Conservation (phyloP, 148 eudicot species). For the Vaccinium vitisidaea region DNA sequence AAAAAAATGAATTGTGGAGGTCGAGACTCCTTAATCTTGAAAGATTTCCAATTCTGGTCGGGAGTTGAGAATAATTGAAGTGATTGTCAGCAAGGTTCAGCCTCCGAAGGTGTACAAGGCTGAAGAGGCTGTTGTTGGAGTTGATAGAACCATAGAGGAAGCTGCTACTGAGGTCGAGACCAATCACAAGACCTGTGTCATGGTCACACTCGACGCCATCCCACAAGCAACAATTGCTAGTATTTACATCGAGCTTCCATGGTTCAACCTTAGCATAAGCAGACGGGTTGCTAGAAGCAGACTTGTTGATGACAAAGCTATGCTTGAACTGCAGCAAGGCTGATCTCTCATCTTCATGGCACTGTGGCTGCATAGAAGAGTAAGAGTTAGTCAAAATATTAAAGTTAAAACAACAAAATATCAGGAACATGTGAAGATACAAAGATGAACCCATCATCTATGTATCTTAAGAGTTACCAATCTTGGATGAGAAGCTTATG, state of each 20-base stretch:
- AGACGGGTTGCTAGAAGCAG: background rate
- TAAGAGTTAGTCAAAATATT: background rate
- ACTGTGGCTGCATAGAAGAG: background rate
- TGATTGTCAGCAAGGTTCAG: too few species aligned
- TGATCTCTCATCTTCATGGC: conserved; percentile 17
- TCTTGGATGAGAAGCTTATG: too few species aligned
- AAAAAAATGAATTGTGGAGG: background rate
- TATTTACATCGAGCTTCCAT: conserved; percentile 9
- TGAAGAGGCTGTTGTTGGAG: too few species aligned
- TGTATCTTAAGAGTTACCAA: too few species aligned
- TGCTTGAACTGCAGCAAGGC: conserved; percentile 22
- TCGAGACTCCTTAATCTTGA: background rate
- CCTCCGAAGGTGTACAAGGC: too few species aligned
- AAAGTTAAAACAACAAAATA: too few species aligned
- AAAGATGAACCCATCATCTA: background rate
- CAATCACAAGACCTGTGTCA: background rate
- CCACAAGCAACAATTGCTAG: conserved; percentile 25
- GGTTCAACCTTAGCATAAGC: conserved; percentile 14
- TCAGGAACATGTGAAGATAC: background rate
- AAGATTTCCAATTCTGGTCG: too few species aligned
- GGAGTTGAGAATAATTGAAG: too few species aligned
- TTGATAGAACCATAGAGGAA: background rate
- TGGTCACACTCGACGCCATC: background rate
- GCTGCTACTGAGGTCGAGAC: background rate
- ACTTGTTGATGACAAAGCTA: background rate